Percentiles rank a stretch among this genome's conserved stretches.
phyloP scores from a whole-genome alignment of 805 yeast species.

The Danielia reshetovae region DNA sequence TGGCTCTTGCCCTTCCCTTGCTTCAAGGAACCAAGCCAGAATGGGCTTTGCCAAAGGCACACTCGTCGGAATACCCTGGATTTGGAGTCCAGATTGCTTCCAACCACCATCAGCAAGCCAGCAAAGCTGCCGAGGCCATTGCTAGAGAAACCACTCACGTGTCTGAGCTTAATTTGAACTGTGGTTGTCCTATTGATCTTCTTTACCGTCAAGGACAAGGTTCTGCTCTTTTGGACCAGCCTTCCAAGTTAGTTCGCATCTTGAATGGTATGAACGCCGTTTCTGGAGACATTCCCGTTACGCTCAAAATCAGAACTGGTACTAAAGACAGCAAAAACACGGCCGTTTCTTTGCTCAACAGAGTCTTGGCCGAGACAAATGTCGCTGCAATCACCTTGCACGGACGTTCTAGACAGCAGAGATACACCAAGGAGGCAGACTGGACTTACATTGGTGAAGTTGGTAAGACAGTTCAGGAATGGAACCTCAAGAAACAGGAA shows the following conservation, averaged over 20 bases:
- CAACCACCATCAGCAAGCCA: constrained; percentile 88
- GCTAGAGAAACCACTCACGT: constrained; percentile 53
- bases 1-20: constrained; percentile 86
- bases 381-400: constrained; percentile 90
- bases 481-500: constrained; percentile 52
- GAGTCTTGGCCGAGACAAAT: constrained; percentile 73
- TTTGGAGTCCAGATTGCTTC: constrained; percentile 94
- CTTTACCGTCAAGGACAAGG: constrained; percentile 96
- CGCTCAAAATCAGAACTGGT: constrained; percentile 91
- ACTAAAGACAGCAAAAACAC: constrained; percentile 78
- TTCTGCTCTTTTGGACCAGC: constrained; percentile 85
- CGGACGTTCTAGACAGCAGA: constrained; percentile 94
- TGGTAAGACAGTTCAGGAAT: constrained; percentile 62
- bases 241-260: constrained; percentile 73
- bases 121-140: constrained; percentile 84
- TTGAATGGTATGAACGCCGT: constrained; percentile 85
- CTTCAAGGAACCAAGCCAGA: constrained; percentile 89
- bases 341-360: constrained; percentile 72
- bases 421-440: constrained; percentile 87
- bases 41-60: constrained; percentile 97
- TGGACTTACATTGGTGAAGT: constrained; percentile 85
- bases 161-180: constrained; percentile 85
- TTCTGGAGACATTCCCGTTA: constrained; percentile 86
- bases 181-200: constrained; percentile 97
- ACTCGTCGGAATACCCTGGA: constrained; percentile 73